Base-by-base conservation (phyloP, 108 stramenopile genomes). In the Craspedostauros australis region DNA sequence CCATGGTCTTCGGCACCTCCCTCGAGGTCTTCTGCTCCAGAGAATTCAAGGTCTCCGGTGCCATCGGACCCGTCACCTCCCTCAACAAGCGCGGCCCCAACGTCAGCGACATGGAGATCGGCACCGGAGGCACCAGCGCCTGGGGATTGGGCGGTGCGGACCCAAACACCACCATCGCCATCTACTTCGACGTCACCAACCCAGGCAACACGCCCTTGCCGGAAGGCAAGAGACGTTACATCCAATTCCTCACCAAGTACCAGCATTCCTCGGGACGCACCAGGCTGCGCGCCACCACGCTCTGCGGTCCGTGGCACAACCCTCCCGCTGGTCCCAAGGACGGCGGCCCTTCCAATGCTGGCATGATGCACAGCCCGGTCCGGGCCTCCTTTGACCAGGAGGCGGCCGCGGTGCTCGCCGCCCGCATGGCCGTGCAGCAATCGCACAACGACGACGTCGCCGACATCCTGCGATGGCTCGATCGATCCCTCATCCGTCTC, bases 391-490 rank as follows among this genome's bases (percentile, higher is more conserved):
- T 98, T 72, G 99, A 99, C 73, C 99, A 99, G 65, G 97, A 98
- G 60, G 99, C 99, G 18, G 97, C 99, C 3, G 96, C 96, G 11
- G 96, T 98, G 16, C 78, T 98, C 48, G 86, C 96, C 46, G 93
- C 99, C 2, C 87, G 99, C 25, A 68, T 98, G 38, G 97, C 97
- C 14, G 95, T 98, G 8, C 70, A 92, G 46, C 76, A 95, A 39
- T 87, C 94, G 11, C 94, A 95, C 58, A 79, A 85, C 11, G 96
- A 98, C 57, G 97, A 96, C 60, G 78, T 97, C 23, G 86, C 80
- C 4, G 99, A 99, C 72, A 91, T 99, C 31, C 74, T 99, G 60
- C 93, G 98, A 29, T 99, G 97, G 97, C 75, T 99, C 7, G 99
- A 99, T 72, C 90, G 98, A 38, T 77, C 76, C 54, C 76, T 99